Base-by-base conservation (phyloP, 305 asterid species). In the Fraxinus angustifolia region DNA sequence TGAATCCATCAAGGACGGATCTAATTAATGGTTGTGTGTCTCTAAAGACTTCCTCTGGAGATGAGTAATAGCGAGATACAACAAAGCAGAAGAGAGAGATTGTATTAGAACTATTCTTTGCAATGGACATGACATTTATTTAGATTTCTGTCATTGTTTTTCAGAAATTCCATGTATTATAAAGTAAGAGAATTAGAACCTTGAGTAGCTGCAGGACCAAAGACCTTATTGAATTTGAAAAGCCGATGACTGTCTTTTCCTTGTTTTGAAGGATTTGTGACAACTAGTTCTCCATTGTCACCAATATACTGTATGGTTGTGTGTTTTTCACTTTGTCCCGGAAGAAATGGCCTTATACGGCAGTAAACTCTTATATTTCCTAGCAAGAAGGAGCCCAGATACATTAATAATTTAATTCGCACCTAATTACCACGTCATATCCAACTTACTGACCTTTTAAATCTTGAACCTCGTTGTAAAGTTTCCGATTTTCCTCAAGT, bases 391-490 rank as follows among this genome's bases (percentile, higher is more conserved):
- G 67, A 83, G 70, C 30, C 75, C 75, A 72, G 12, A 85, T 56
- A 72, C 77, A 81, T 78, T 78, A 84, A 83, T 71, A 75, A 79
- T 77, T 72, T 50, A 53, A 68, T 53, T 77, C 74, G 83, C 87
- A 82, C 78, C 68, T 81, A 68, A 83, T 67, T 72, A 84, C 35
- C 34, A 75, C 70, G 53, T 76, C 73, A 58, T 31, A 81, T 36
- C 79, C 78, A 74, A 81, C 73, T 75, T 65, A 86, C 84, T 74
- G 81, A 93, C 99, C 99, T 95, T 95, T 95, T 88, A 95, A 89
- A 88, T 95, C 99, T 88, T 95, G 99, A 81, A 95, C 98, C 89
- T 95, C 97, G 35, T 95, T 95, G 88, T 94, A 95, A 83, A 95
- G 83, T 84, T 89, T 95, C 68, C 98, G 91, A 79, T 95, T 95